Base-by-base conservation (phyloP, 805 yeast species). In the Ogataea ramenticola region DNA sequence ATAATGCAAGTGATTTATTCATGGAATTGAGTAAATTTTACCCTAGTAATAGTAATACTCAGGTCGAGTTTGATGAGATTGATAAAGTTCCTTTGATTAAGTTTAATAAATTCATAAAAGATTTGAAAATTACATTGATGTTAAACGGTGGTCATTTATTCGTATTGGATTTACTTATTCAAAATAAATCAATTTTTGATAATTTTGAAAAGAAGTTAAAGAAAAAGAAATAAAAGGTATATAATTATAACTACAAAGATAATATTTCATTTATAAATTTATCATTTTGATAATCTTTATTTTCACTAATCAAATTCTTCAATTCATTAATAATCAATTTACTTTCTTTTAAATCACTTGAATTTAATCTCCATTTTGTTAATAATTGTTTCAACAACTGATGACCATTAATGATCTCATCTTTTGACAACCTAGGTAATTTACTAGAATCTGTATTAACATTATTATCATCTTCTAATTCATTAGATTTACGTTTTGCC, bases 401-500 rank as follows among this genome's bases (percentile, higher is more conserved):
- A n/a, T 76, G 71, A 2, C 93, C 93, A 5, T 61, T 55, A 3
- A 67, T 53, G 36, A 80, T 65, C 43, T 83, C 83, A 5, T 72
- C 74, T 29, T 67, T 64, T 3, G 70, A 52, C 54, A 82, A 77
- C 54, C 76, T 73, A 12, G 74, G 61, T 48, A 65, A 71, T 53
- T 82, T 80, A 44, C 62, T 61, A 33, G 68, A 70, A 21, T 70
- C 68, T 38, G 65, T 65, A 9, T 22, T 62, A 65, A 14, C 48
- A 6, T 10, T 3, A 4, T 31, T 24, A 17, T 39, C 29, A 6
- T 39, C 54, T 60, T 87, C 96, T 42, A 93, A 70, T 57, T 93
- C 98, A 5, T 75, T 69, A 0, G 97, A 95, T 61, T 91, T 91
- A 48, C 98, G 77, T 58, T 91, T 93, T 9, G 99, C 96, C 98